phyloP scores from a whole-genome alignment of 441 rosid genomes.

The Codiaeum variegatum region DNA sequence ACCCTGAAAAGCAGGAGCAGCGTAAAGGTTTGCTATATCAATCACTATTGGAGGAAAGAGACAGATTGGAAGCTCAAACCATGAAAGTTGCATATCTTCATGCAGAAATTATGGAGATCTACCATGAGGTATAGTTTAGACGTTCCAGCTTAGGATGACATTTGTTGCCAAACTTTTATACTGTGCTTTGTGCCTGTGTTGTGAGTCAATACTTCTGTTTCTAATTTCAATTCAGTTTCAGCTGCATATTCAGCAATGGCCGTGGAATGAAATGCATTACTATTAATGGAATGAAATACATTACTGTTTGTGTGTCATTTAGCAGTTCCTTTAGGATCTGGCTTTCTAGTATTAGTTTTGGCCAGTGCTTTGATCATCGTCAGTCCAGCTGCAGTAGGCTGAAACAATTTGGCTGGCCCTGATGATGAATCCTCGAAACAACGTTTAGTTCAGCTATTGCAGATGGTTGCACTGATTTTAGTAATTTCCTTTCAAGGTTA shows the following conservation, averaged over 20 bases:
- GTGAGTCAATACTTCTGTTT: constrained; percentile 1
- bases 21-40: constrained; percentile 60
- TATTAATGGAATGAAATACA: not conserved
- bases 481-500: not conserved
- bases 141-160: not conserved
- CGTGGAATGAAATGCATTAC: not conserved
- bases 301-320: not conserved
- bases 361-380: not conserved
- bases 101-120: constrained; percentile 55
- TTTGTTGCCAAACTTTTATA: constrained; percentile 11
- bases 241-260: not conserved
- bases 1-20: constrained; percentile 68
- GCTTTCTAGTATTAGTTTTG: not conserved
- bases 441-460: not conserved
- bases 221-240: not conserved
- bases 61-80: constrained; percentile 59
- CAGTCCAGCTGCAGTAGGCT: not conserved
- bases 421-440: not conserved
- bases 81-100: constrained; percentile 52
- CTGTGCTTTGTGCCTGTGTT: constrained; percentile 6
- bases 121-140: constrained; percentile 54
- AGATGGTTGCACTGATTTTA: not conserved
- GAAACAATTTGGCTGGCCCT: not conserved
- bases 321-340: not conserved
- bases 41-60: constrained; percentile 74